phyloP scores from a whole-genome alignment of 345 rosid genomes.

The Rhizophora apiculata region DNA sequence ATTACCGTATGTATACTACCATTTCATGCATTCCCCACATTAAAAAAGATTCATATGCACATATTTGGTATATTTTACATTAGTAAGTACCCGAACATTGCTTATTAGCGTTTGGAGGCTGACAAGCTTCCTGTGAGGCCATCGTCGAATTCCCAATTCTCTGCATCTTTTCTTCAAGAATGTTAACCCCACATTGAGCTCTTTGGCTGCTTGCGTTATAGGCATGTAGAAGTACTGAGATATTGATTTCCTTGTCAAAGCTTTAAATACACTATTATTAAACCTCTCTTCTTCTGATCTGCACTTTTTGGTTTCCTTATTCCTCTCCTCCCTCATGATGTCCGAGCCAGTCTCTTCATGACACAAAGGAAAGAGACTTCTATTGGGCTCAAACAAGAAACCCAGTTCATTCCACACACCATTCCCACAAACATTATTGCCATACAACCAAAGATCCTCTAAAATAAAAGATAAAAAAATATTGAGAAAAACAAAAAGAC shows the following conservation, averaged over 20 bases:
- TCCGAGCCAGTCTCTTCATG: not conserved
- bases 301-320: constrained; percentile 6
- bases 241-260: constrained; percentile 32
- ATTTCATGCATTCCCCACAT: no score
- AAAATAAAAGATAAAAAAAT: not conserved
- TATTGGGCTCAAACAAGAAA: constrained; percentile 18
- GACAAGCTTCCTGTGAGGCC: constrained; percentile 72
- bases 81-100: constrained; percentile 39
- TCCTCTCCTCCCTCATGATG: constrained; percentile 26
- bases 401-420: constrained; percentile 34
- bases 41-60: no score
- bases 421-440: constrained; percentile 19
- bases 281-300: constrained; percentile 9
- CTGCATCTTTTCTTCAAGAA: constrained; percentile 64
- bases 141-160: constrained; percentile 52
- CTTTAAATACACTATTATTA: constrained; percentile 12
- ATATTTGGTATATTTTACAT: no score
- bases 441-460: constrained; percentile 5
- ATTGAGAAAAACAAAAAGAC: not conserved
- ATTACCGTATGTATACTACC: no score
- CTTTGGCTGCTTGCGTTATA: constrained; percentile 57
- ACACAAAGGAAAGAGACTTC: not conserved
- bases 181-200: constrained; percentile 60
- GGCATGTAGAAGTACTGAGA: constrained; percentile 56
- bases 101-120: constrained; percentile 46